Evolutionary conservation across 371 early-diverging fungal genomes (phyloP).

Genomic region (Aphelidium insulamus): DNA sequence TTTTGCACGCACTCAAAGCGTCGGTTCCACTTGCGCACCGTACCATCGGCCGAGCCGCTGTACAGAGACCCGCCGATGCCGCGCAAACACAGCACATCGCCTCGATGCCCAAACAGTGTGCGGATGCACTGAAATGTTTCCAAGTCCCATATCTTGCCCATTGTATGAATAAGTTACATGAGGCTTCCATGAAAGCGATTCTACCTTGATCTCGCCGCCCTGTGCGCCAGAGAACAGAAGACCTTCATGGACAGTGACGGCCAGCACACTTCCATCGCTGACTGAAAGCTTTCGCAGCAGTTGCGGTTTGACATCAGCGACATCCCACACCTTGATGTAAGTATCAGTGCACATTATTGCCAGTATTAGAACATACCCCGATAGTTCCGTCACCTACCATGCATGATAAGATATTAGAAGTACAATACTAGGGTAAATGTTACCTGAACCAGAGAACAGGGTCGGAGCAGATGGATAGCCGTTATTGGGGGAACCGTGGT

Average conservation of each 20-base stretch:
- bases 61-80: not conserved
- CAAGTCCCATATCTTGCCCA: slow-evolving; percentile 42
- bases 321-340: slow-evolving; percentile 25
- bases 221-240: slow-evolving; percentile 55
- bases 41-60: not conserved
- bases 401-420: not conserved
- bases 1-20: slow-evolving; percentile 35
- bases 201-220: slow-evolving; percentile 36
- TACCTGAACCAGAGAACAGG: slow-evolving; percentile 29
- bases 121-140: slow-evolving; percentile 53
- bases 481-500: slow-evolving; percentile 26
- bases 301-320: slow-evolving; percentile 12
- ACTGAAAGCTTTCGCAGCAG: slow-evolving; percentile 19
- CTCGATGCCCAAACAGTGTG: slow-evolving; percentile 51
- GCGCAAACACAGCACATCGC: not conserved
- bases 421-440: not conserved
- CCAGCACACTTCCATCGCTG: slow-evolving; percentile 31
- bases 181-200: not conserved
- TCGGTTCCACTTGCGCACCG: slow-evolving; percentile 39
- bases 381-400: slow-evolving; percentile 40
- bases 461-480: slow-evolving; percentile 19
- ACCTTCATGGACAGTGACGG: slow-evolving; percentile 39
- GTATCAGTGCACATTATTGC: not conserved
- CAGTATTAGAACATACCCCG: slow-evolving; percentile 17
- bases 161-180: not conserved